Conservation (phyloP, 495 filamentous ascomycete species). For the Penicillium robsamsonii region DNA sequence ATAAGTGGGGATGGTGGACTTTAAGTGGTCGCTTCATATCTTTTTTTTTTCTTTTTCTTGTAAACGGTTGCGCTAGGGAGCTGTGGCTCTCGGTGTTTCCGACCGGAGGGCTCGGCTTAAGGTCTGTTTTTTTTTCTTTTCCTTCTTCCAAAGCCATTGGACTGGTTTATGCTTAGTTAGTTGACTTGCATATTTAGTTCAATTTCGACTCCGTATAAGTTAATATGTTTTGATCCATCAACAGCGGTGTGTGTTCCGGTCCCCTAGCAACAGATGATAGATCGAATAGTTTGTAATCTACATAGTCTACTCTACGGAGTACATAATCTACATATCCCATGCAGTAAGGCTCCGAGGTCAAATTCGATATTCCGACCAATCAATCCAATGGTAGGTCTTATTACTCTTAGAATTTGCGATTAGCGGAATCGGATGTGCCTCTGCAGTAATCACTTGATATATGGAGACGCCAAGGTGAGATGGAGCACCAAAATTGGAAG, state of each 20-base stretch:
- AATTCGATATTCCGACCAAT: constrained; percentile 14
- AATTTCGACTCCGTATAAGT: background rate
- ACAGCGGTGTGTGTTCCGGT: constrained; percentile 26
- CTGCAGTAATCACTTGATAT: constrained; percentile 5
- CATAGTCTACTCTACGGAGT: no score
- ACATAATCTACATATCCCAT: no score
- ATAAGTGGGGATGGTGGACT: background rate
- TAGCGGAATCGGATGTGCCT: constrained; percentile 12
- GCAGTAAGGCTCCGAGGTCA: background rate
- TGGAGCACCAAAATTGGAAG: constrained; percentile 8
- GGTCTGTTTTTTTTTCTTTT: background rate
- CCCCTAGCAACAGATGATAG: constrained; percentile 29
- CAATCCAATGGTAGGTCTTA: constrained; percentile 10
- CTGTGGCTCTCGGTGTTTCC: constrained; percentile 30
- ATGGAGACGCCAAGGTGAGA: background rate
- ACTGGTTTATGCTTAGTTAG: background rate
- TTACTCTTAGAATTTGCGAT: constrained; percentile 17
- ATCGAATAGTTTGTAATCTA: constrained; percentile 16
- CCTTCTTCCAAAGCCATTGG: background rate
- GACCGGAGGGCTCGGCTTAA: constrained; percentile 17
- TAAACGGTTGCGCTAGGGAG: constrained; percentile 44
- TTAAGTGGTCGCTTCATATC: constrained; percentile 13
- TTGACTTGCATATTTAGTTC: background rate
- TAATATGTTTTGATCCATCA: constrained; percentile 3
- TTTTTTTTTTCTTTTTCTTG: constrained; percentile 10